Evolutionary conservation across 208 protist species (phyloP).

Genomic region (Wallacemonas sp.): DNA sequence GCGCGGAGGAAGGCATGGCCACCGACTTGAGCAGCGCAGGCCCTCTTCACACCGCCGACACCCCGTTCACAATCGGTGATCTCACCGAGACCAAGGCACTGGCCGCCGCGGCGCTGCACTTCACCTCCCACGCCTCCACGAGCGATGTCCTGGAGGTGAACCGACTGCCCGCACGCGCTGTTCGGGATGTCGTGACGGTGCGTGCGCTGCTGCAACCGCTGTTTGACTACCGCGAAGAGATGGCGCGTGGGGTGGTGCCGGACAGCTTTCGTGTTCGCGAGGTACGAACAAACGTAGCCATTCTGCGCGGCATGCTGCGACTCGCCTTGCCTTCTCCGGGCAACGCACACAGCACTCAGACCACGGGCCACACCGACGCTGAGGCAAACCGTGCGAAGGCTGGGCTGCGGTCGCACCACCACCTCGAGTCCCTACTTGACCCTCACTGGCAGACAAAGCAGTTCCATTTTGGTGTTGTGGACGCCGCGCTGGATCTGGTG

Average conservation of each 20-base stretch:
- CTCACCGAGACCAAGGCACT: constrained; percentile 1
- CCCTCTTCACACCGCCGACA: no score
- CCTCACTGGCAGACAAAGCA: constrained; percentile 44
- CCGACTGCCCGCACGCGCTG: constrained; percentile 25
- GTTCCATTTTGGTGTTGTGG: constrained; percentile 41
- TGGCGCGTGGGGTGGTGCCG: constrained; percentile 19
- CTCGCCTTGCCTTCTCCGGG: no score
- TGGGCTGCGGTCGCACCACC: no score
- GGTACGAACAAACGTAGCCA: constrained; percentile 31
- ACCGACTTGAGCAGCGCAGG: no score
- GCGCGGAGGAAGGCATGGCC: no score
- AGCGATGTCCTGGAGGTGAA: constrained; percentile 45
- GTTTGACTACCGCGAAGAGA: constrained; percentile 24
- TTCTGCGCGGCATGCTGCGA: constrained; percentile 2
- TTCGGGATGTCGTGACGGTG: constrained; percentile 44
- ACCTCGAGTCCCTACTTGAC: constrained; percentile 26
- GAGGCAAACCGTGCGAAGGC: no score
- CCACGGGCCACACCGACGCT: no score
- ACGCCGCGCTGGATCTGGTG: constrained; percentile 25
- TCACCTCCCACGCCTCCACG: constrained; percentile 11
- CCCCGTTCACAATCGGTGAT: constrained; percentile 31
- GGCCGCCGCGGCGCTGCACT: neutral
- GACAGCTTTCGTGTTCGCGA: constrained; percentile 29
- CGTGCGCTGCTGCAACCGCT: constrained; percentile 42
- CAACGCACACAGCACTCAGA: no score